Conservation (phyloP, 1,139 yeast genomes). For the Nakaseomyces glabratus region DNA sequence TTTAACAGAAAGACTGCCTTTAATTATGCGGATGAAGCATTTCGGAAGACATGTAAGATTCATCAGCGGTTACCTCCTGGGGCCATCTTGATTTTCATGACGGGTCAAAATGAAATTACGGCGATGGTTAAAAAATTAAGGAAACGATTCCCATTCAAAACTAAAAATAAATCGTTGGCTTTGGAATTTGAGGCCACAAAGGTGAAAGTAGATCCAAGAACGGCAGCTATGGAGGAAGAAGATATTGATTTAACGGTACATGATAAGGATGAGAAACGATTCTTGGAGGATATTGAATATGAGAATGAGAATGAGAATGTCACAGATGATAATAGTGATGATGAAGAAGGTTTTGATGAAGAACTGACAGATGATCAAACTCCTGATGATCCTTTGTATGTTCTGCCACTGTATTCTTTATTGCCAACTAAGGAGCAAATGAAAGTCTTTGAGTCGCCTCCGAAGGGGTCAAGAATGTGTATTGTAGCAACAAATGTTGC, state of each 20-base stretch:
- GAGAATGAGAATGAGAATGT: conserved; percentile 29
- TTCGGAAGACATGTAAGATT: conserved; percentile 74
- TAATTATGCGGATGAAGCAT: conserved; percentile 82
- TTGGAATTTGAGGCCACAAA: conserved; percentile 28
- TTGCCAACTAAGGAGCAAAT: conserved; percentile 90
- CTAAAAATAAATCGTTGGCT: conserved; percentile 27
- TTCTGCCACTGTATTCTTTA: conserved; percentile 83
- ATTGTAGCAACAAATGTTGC: conserved; percentile 97
- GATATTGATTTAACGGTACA: conserved; percentile 74
- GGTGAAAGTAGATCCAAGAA: conserved; percentile 49
- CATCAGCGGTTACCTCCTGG: conserved; percentile 87
- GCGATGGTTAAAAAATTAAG: conserved; percentile 62
- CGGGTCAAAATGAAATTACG: conserved; percentile 89
- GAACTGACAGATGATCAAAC: conserved; percentile 65
- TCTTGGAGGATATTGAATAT: conserved; percentile 19
- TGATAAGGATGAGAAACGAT: conserved; percentile 31
- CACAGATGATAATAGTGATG: conserved; percentile 42
- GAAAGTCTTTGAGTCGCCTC: conserved; percentile 84
- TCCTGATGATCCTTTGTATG: conserved; percentile 73
- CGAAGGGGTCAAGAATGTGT: conserved; percentile 76
- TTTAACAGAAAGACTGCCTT: conserved; percentile 71
- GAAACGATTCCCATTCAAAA: conserved; percentile 52
- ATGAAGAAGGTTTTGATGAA: conserved; percentile 92
- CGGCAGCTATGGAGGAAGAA: conserved; percentile 72
- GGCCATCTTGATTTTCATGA: conserved; percentile 81